Percentiles rank a stretch among this genome's conserved stretches.
phyloP scores from a whole-genome alignment of 1,284 basidiomycete genomes.

The Tilletia indica region DNA sequence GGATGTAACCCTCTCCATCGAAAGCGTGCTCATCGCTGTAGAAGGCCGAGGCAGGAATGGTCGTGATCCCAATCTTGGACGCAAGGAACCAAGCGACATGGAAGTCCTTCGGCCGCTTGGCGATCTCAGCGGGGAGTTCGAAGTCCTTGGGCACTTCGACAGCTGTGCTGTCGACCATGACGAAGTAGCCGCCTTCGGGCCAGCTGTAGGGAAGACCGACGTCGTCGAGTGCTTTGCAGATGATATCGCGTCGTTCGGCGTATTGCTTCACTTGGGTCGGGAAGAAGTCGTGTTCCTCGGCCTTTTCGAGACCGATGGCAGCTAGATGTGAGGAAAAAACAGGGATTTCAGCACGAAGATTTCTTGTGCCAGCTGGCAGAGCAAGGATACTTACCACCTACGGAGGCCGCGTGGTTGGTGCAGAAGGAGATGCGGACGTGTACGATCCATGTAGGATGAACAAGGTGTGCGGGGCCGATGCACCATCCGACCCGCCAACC shows the following conservation, averaged over 20 bases:
- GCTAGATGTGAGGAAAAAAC: slow-evolving; percentile 18
- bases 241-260: slow-evolving; percentile 71
- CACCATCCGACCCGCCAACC: slow-evolving; percentile 98
- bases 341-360: background rate
- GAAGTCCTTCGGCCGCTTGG: slow-evolving; percentile 84
- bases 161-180: slow-evolving; percentile 71
- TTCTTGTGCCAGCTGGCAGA: no score
- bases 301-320: slow-evolving; percentile 66
- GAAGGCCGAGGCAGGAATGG: slow-evolving; percentile 52
- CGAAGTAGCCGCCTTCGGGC: slow-evolving; percentile 50
- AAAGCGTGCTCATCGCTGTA: slow-evolving; percentile 36
- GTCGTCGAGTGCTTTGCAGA: slow-evolving; percentile 76
- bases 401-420: slow-evolving; percentile 83
- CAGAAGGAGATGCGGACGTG: slow-evolving; percentile 93
- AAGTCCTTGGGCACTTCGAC: slow-evolving; percentile 81
- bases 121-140: slow-evolving; percentile 72
- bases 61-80: slow-evolving; percentile 50
- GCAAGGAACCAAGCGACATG: slow-evolving; percentile 62
- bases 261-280: slow-evolving; percentile 77
- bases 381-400: slow-evolving; percentile 29
- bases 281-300: slow-evolving; percentile 73
- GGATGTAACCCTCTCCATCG: slow-evolving; percentile 37
- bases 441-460: slow-evolving; percentile 81
- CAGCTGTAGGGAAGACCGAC: slow-evolving; percentile 74
- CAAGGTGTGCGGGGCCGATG: slow-evolving; percentile 79